Evolutionary conservation across 305 asterid species (phyloP), one percentile per base, ranked within the genome.

Genomic region (Solanum chacoense): DNA sequence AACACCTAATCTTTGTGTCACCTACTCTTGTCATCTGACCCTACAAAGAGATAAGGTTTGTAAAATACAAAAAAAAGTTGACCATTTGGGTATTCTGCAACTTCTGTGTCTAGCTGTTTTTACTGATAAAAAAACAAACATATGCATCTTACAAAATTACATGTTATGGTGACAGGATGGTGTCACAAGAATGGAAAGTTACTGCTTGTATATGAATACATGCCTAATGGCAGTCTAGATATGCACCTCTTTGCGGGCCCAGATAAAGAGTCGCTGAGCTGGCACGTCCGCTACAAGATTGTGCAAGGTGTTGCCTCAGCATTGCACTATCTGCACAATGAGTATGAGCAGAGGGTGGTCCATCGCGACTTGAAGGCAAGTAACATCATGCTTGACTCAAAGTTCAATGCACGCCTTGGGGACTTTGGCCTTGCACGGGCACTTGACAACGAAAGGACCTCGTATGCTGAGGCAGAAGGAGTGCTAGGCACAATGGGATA

Each of bases 381-480:
- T 93, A 97, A 97, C 92, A 93, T 97, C 84, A 94, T 97, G 98
- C 97, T 97, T 5, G 99, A 97, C 86, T 90, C 94, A 88, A 86
- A 94, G 90, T 97, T 95, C 94, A 94, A 94, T 16, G 95, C 99
- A 8, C 96, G 98, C 14, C 93, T 97, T 1, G 99, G 99, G 3
- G 99, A 95, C 74, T 97, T 97, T 11, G 99, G 99, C 85, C 98
- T 95, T 13, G 99, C 99, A 8, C 94, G 99, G 24, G 99, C 96
- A 11, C 74, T 96, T 4, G 99, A 97, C 45, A 95, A 97, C 10
- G 99, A 92, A 75, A 94, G 91, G 84, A 96, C 98, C 65, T 97
- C 98, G 0, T 97, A 96, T 38, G 95, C 95, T 1, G 99, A 96
- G 80, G 99, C 96, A 2, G 98, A 94, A 69, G 99, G 99, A 2